A percentile compares a stretch with the other conserved stretches of the same genome.
These are phyloP conservation scores for Cyphellophora europaea DNA, from an alignment of 2,329 filamentous ascomycete genomes.

Conservation along the genomic window DNA sequence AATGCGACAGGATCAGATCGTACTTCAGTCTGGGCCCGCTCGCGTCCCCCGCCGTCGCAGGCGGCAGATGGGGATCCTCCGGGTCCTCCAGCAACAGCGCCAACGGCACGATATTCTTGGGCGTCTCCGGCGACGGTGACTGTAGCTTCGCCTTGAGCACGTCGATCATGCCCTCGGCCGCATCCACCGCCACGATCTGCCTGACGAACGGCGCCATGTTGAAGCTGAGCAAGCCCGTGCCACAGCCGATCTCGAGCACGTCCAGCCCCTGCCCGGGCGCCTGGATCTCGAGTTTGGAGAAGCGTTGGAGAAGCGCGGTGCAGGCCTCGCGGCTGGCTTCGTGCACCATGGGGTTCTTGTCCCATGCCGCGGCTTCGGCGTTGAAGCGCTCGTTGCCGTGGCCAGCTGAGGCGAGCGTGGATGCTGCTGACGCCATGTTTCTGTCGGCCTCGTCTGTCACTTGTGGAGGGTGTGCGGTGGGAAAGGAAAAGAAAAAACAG, in stretches of 20 bases:
- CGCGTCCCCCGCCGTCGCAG: conserved; percentile 20
- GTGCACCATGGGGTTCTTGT: conserved; percentile 42
- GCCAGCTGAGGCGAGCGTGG: conserved; percentile 8
- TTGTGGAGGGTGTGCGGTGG: too few species aligned
- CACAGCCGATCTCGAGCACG: conserved; percentile 49
- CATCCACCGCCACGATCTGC: conserved; percentile 44
- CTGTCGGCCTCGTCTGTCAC: not conserved
- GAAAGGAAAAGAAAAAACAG: too few species aligned
- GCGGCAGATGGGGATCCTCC: conserved; percentile 34
- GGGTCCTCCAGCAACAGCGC: conserved; percentile 41
- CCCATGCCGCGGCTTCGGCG: conserved; percentile 45
- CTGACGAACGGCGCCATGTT: conserved; percentile 39
- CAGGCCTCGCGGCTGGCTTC: conserved; percentile 35
- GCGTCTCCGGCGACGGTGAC: conserved; percentile 11
- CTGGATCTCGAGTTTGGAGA: conserved; percentile 24
- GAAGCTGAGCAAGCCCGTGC: conserved; percentile 46
- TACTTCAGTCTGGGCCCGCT: conserved; percentile 29
- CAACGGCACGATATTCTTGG: conserved; percentile 37
- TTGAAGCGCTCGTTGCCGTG: conserved; percentile 42
- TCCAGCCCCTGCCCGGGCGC: conserved; percentile 25
- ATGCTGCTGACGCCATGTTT: conserved; percentile 15
- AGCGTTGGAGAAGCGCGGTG: conserved; percentile 32
- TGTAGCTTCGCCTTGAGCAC: conserved; percentile 38
- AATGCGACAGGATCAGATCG: conserved; percentile 43
- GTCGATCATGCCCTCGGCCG: conserved; percentile 46